Base-by-base conservation (phyloP, 2,329 filamentous ascomycete species). In the Pestalotiopsis sp. region DNA sequence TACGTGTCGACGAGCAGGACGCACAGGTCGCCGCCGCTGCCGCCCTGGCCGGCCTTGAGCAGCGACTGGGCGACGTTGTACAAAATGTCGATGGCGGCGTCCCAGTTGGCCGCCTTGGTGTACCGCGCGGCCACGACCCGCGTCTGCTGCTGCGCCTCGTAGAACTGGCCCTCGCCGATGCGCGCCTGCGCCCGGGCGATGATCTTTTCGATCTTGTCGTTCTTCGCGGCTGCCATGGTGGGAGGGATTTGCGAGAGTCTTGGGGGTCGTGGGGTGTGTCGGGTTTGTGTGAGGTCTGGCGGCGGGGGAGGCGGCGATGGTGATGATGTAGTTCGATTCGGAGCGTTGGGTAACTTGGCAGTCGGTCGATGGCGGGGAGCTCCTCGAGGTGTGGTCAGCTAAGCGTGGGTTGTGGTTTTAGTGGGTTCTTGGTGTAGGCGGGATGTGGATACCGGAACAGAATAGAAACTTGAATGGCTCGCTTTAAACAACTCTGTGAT, bases 101-200 rank as follows among this genome's bases (percentile, higher is more conserved):
- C 80, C 88, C 93, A 98, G 86, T 95, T 95, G 70, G 88, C 85
- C 58, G 92, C 87, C 84, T 98, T 98, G 80, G 95, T 90, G 83
- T 99, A 97, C 68, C 97, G 94, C 52, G 94, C 92, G 70, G 95
- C 95, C 74, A 98, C 95, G 67, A 98, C 95, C 71, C 96, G 94
- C 73, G 97, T 93, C 85, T 99, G 96, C 82, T 99, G 96, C 83
- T 98, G 95, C 69, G 96, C 96, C 87, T 99, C 96, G 85, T 99
- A 99, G 87, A 90, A 98, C 79, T 96, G 92, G 77, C 95, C 95
- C 81, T 97, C 94, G 73, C 90, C 86, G 81, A 97, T 97, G 81
- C 94, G 95, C 81, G 92, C 86, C 83, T 95, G 93, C 80, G 98
- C 91, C 31, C 88, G 86, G 68, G 85, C 79, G 74, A 90, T 88